These are phyloP conservation scores for Ogataea degrootiae DNA, from an alignment of 805 yeast genomes.

Conservation along the genomic window DNA sequence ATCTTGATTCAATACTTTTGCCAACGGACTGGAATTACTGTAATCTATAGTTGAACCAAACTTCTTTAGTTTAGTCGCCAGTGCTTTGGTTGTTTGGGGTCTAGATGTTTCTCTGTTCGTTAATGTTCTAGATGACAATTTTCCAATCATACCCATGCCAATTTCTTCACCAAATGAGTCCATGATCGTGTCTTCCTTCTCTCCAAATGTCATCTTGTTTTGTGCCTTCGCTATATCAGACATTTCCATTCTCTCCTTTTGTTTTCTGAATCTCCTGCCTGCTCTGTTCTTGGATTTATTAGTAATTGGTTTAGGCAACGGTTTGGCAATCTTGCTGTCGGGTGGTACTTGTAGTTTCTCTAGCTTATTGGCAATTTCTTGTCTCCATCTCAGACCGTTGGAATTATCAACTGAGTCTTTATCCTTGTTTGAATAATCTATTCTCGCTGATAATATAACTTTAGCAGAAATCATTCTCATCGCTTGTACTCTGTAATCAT, in stretches of 20 bases:
- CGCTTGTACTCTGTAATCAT: conserved; percentile 59
- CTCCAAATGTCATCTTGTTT: conserved; percentile 80
- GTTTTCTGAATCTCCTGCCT: conserved; percentile 74
- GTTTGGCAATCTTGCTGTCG: conserved; percentile 59
- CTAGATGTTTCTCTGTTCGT: conserved; percentile 6
- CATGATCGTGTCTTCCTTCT: conserved; percentile 54
- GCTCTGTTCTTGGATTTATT: conserved; percentile 78
- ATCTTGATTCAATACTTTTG: conserved; percentile 8
- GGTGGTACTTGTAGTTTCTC: conserved; percentile 79
- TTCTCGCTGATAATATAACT: conserved; percentile 73
- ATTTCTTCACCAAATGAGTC: conserved; percentile 76
- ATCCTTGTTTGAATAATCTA: conserved; percentile 50
- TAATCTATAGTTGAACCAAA: conserved; percentile 14
- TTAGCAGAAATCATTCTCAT: conserved; percentile 78
- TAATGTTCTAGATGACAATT: conserved; percentile 18
- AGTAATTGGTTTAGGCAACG: conserved; percentile 70
- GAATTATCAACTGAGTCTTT: conserved; percentile 24
- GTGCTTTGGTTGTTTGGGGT: conserved; percentile 11
- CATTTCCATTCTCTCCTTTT: conserved; percentile 74
- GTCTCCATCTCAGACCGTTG: conserved; percentile 53
- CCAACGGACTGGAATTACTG: conserved; percentile 13
- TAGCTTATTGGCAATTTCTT: conserved; percentile 58
- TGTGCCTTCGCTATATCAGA: conserved; percentile 81
- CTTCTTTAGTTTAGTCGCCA: conserved; percentile 9
- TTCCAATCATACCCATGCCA: conserved; percentile 71